phyloP scores from a whole-genome alignment of 148 eudicot genomes.

The Tetragonia tetragonoides region DNA sequence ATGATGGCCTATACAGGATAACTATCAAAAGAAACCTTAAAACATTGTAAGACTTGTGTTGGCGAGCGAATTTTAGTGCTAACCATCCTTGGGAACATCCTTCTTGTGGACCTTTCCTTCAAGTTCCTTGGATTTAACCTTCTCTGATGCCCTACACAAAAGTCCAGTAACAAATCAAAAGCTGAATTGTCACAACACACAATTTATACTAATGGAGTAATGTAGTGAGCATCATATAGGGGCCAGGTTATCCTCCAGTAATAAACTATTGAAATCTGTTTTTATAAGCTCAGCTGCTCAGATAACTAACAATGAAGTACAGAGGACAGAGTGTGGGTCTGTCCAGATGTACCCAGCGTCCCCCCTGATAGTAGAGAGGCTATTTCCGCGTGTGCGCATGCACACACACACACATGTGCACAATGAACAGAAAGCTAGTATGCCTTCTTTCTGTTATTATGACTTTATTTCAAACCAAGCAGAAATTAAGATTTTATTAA shows the following conservation, averaged over 20 bases:
- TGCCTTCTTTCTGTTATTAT: background rate
- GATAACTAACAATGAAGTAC: too few relatives aligned
- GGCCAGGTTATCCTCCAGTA: too few relatives aligned
- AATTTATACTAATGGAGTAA: background rate
- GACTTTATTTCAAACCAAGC: background rate
- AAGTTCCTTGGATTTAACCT: slow-evolving; percentile 36
- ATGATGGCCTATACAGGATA: slow-evolving; percentile 17
- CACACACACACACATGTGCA: background rate
- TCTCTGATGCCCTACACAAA: slow-evolving; percentile 31
- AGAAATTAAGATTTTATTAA: too few relatives aligned
- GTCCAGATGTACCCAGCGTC: too few relatives aligned
- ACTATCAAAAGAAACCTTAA: background rate
- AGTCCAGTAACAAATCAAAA: background rate
- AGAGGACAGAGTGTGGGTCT: too few relatives aligned
- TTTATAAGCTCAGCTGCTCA: too few relatives aligned
- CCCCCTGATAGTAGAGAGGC: too few relatives aligned
- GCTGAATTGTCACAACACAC: background rate
- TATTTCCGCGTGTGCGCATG: too few relatives aligned
- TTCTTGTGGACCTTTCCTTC: slow-evolving; percentile 27
- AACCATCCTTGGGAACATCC: slow-evolving; percentile 32
- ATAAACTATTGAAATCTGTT: too few relatives aligned
- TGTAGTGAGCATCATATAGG: too few relatives aligned
- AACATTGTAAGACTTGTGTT: background rate
- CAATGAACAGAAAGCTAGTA: background rate
- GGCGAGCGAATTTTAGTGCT: slow-evolving; percentile 9